These are phyloP conservation scores for Ilyonectria robusta DNA, from an alignment of 2,329 filamentous ascomycete species.

Conservation along the genomic window DNA sequence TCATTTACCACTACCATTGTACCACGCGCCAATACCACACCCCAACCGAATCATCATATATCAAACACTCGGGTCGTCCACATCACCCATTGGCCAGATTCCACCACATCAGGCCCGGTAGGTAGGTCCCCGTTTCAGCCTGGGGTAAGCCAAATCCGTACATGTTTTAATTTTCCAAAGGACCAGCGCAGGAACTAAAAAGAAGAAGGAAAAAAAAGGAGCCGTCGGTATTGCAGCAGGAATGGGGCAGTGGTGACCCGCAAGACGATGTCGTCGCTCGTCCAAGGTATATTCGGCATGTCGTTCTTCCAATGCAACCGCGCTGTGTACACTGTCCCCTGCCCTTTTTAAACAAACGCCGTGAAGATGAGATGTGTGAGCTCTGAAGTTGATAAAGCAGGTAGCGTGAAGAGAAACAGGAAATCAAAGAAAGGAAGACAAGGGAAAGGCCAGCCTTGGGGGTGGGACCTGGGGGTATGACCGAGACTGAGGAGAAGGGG, in stretches of 20 bases:
- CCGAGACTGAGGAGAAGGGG: slow-evolving; percentile 24
- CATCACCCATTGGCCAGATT: neutral
- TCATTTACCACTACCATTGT: slow-evolving; percentile 3
- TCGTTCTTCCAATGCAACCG: slow-evolving; percentile 19
- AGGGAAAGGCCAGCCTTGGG: slow-evolving; percentile 35
- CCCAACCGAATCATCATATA: slow-evolving; percentile 23
- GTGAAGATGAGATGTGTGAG: slow-evolving; percentile 27
- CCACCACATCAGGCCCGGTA: neutral
- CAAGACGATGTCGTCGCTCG: slow-evolving; percentile 10
- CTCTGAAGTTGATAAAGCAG: slow-evolving; percentile 25
- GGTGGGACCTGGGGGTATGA: slow-evolving; percentile 35
- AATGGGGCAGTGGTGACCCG: slow-evolving; percentile 1
- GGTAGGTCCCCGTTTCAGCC: neutral
- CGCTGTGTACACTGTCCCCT: slow-evolving; percentile 19
- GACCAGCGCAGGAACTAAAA: slow-evolving; percentile 14
- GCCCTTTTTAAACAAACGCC: slow-evolving; percentile 33
- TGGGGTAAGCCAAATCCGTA: slow-evolving; percentile 31
- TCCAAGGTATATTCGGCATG: slow-evolving; percentile 5
- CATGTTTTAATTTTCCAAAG: slow-evolving; percentile 40
- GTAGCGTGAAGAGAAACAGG: slow-evolving; percentile 2
- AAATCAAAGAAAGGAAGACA: neutral
- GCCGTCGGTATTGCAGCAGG: neutral
- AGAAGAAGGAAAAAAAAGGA: slow-evolving; percentile 17
- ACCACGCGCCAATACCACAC: slow-evolving; percentile 5
- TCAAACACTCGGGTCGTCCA: slow-evolving; percentile 24